A percentile compares a stretch with the other conserved stretches of the same genome.
phyloP scores from a whole-genome alignment of 805 yeast genomes.

The Hanseniaspora osmophila region DNA sequence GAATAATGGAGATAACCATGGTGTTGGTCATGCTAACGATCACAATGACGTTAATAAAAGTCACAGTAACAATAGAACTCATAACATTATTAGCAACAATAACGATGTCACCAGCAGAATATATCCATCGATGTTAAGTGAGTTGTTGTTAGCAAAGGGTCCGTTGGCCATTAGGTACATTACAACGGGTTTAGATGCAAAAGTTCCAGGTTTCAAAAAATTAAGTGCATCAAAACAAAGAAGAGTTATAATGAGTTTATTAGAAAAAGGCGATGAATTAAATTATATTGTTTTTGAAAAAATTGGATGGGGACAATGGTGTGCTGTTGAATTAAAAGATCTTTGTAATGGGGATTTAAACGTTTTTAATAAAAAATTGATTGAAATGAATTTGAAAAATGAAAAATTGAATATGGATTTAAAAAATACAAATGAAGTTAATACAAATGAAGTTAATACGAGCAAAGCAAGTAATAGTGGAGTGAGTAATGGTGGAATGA shows the following conservation, averaged over 20 bases:
- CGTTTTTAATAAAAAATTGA: constrained; percentile 24
- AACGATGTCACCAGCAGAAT: constrained; percentile 4
- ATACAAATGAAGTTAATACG: too few species aligned
- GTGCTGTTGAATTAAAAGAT: constrained; percentile 16
- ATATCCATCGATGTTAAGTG: constrained; percentile 25
- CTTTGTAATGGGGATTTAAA: constrained; percentile 2
- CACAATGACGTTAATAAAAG: background rate
- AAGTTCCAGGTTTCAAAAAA: constrained; percentile 67
- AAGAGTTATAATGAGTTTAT: constrained; percentile 75
- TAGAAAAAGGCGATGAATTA: constrained; percentile 53
- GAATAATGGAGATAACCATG: background rate
- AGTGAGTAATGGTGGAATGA: too few species aligned
- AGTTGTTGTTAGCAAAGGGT: constrained; percentile 55
- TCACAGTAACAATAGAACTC: background rate
- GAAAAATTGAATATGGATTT: constrained; percentile 21
- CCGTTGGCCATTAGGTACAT: constrained; percentile 85
- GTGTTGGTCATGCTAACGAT: background rate
- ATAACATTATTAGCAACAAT: background rate
- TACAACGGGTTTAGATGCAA: constrained; percentile 59
- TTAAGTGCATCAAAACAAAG: constrained; percentile 79
- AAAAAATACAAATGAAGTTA: too few species aligned
- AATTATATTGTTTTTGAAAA: constrained; percentile 62
- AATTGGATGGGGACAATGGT: constrained; percentile 98
- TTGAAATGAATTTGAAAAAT: constrained; percentile 24
- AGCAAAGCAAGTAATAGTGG: too few species aligned